Percentiles rank a stretch among this genome's conserved stretches.
These are phyloP conservation scores for Trichaptum fuscoviolaceum DNA, from an alignment of 768 basidiomycete species.

Conservation along the genomic window DNA sequence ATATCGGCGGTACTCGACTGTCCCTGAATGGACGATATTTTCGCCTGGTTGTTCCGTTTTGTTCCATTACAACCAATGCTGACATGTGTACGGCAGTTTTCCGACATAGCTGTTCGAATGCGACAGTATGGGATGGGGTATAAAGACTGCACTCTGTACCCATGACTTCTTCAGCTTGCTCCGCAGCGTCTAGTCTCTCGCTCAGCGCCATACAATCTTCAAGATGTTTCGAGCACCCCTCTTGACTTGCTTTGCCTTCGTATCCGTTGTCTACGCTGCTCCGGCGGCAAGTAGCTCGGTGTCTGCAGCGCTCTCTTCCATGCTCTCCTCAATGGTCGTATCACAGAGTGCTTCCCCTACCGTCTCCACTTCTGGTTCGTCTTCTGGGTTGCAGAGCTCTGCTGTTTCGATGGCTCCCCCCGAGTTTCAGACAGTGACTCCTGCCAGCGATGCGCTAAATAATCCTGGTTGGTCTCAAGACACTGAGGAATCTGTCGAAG, in stretches of 20 bases:
- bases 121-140: neutral
- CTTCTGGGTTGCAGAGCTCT: neutral
- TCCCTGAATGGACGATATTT: neutral
- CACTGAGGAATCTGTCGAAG: constrained; percentile 18
- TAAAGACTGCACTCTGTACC: neutral
- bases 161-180: neutral
- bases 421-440: neutral
- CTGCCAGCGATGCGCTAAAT: neutral
- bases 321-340: neutral
- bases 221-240: neutral
- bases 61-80: neutral
- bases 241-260: neutral
- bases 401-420: neutral
- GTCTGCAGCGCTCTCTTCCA: neutral
- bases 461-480: neutral
- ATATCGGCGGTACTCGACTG: neutral
- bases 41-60: neutral
- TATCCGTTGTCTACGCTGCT: neutral
- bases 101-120: no score
- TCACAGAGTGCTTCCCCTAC: neutral
- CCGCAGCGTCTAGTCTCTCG: neutral
- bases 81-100: no score
- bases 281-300: neutral
- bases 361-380: neutral
- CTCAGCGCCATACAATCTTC: neutral